Percentiles rank a stretch among this genome's conserved stretches.
Conservation (phyloP, 352 stramenopile species). For the Phytophthora cactorum region DNA sequence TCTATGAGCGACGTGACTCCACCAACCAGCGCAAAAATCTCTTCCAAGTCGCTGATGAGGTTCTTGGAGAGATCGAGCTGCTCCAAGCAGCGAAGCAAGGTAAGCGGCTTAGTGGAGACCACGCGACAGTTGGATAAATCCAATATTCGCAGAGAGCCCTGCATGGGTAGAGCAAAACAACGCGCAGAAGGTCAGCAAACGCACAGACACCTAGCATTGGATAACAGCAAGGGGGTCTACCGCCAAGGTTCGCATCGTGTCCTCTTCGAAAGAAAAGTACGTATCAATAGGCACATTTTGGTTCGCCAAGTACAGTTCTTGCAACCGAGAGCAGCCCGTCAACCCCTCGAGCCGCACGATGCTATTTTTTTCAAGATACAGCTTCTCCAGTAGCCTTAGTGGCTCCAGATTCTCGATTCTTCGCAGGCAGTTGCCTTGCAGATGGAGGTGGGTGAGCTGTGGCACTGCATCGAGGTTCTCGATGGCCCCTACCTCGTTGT, state of each 20-base stretch:
- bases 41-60: slow-evolving; percentile 61
- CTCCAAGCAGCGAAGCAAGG: slow-evolving; percentile 50
- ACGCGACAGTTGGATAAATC: slow-evolving; percentile 72
- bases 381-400: slow-evolving; percentile 62
- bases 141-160: slow-evolving; percentile 64
- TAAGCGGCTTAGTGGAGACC: slow-evolving; percentile 30
- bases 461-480: slow-evolving; percentile 58
- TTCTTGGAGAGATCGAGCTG: slow-evolving; percentile 76
- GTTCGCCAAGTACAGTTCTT: slow-evolving; percentile 75
- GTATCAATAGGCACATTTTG: slow-evolving; percentile 40
- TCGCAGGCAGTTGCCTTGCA: slow-evolving; percentile 74
- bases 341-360: slow-evolving; percentile 70
- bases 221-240: slow-evolving; percentile 24
- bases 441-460: slow-evolving; percentile 72
- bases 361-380: slow-evolving; percentile 75
- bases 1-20: slow-evolving; percentile 54
- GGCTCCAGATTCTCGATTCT: slow-evolving; percentile 56
- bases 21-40: slow-evolving; percentile 69
- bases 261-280: slow-evolving; percentile 55
- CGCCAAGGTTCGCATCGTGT: slow-evolving; percentile 47
- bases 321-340: slow-evolving; percentile 25
- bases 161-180: slow-evolving; percentile 5
- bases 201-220: background rate
- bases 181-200: background rate
- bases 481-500: slow-evolving; percentile 67